phyloP scores from a whole-genome alignment of 2,329 filamentous ascomycete genomes.

The Fusarium paranaense region DNA sequence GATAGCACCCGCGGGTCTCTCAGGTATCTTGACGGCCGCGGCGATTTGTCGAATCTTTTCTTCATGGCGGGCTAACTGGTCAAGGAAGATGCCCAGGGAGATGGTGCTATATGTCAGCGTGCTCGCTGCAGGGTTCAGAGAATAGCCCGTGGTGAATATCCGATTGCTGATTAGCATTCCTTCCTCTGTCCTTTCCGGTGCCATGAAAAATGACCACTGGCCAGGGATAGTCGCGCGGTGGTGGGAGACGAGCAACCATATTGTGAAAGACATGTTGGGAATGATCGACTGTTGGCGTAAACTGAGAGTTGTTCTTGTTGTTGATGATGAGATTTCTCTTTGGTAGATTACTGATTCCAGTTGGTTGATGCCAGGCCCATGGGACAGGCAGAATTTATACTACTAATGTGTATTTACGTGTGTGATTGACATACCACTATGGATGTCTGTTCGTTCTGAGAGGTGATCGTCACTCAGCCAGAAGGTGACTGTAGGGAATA shows the following conservation, averaged over 20 bases:
- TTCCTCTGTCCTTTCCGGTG: not conserved
- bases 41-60: not conserved
- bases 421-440: not conserved
- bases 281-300: not conserved
- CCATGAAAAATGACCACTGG: not conserved
- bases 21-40: not conserved
- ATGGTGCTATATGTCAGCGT: no score
- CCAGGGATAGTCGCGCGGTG: not conserved
- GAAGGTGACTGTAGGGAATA: not conserved
- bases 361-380: not conserved
- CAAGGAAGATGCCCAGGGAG: no score
- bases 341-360: not conserved
- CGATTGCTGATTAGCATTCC: not conserved
- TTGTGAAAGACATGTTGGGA: not conserved
- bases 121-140: no score
- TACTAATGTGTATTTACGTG: not conserved
- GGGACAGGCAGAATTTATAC: not conserved
- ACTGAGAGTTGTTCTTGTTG: not conserved
- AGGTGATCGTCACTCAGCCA: not conserved
- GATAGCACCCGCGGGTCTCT: not conserved
- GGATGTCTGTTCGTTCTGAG: not conserved
- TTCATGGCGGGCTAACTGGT: no score
- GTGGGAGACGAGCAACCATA: not conserved
- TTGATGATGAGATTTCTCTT: not conserved
- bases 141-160: not conserved